These are phyloP conservation scores for Aspergillus carbonarius DNA, from an alignment of 2,329 filamentous ascomycete species.

Conservation along the genomic window DNA sequence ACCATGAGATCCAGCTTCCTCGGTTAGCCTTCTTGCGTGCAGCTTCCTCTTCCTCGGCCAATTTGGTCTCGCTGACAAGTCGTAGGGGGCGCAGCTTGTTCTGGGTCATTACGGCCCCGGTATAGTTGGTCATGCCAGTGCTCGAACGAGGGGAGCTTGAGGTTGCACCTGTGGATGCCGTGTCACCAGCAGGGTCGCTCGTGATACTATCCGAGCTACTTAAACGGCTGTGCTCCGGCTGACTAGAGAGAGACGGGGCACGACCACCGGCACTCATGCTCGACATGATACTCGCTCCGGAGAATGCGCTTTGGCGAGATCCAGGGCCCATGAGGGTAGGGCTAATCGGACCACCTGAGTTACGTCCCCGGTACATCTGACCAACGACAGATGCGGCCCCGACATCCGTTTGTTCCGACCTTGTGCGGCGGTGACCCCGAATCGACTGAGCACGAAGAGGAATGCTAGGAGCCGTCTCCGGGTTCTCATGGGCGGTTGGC, in stretches of 20 bases:
- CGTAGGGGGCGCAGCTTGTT: conserved; percentile 82
- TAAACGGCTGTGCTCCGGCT: conserved; percentile 48
- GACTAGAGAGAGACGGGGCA: conserved; percentile 52
- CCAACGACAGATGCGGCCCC: conserved; percentile 71
- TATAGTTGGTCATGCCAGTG: conserved; percentile 68
- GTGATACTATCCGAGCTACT: conserved; percentile 67
- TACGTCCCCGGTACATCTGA: conserved; percentile 79
- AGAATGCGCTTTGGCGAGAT: conserved; percentile 43
- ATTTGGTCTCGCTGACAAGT: conserved; percentile 60
- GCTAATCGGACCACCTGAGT: conserved; percentile 54
- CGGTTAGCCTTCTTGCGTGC: conserved; percentile 48
- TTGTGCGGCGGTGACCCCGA: conserved; percentile 48
- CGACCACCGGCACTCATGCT: conserved; percentile 54
- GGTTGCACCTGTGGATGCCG: conserved; percentile 45
- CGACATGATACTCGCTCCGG: conserved; percentile 51
- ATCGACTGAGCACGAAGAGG: conserved; percentile 46
- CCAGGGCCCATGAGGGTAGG: conserved; percentile 48
- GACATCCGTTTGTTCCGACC: conserved; percentile 49
- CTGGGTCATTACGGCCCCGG: conserved; percentile 60
- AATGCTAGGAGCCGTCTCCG: conserved; percentile 49
- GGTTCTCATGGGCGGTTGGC: conserved; percentile 45
- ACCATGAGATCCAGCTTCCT: conserved; percentile 50
- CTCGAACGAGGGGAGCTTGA: conserved; percentile 62
- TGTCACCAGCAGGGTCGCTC: conserved; percentile 49
- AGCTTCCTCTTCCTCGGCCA: conserved; percentile 43